Evolutionary conservation across 2,329 filamentous ascomycete genomes (phyloP), one percentile per base, ranked within the genome.

Genomic region (Neofusicoccum laricinum): DNA sequence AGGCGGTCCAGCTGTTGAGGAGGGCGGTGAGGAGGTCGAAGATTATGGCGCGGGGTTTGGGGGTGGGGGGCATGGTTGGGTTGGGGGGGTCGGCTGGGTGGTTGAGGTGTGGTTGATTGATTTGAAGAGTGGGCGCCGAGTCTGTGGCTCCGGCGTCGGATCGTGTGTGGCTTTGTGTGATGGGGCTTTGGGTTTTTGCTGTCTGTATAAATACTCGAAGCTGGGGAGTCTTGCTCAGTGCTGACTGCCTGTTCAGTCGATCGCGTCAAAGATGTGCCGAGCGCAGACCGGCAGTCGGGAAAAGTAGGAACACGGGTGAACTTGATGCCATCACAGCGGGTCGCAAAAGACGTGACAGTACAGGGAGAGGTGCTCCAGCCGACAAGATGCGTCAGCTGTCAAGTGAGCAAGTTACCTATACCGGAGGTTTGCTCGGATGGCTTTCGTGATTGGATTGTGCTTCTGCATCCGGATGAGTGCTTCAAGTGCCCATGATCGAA

Each of bases 11-110:
- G 2, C 76, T 78, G 68, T 80, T 72, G 6, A 78, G 67, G 0
- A 80, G 74, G 14, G 70, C 77, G 1, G 78, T 80, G 25, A 80
- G 73, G 32, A 80, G 76, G 64, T 80, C 77, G 36, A 80, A 79
- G 34, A 79, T 66, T 1, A 80, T 70, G 51, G 71, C 78, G 68
- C 65, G 66, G 34, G 63, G 65, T 49, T 55, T 63, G 55, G 8
- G 53, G 25, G 25, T 30, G 25, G 25, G 25, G 1, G 25, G 25
- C 25, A 30, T 19, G 21, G 53, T 51, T 8, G 2, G 19, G 48
- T 12, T 34, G 38, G 38, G 25, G n/a, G 15, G n/a, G 12, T 6
- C 36, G 25, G n/a, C 8, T n/a, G n/a, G n/a, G 6, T 46, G 5
- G n/a, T 40, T 17, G 21, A n/a, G 21, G 19, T 6, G 55, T 25